Conservation (phyloP, 805 yeast genomes). For the Yarrowia sp. region DNA sequence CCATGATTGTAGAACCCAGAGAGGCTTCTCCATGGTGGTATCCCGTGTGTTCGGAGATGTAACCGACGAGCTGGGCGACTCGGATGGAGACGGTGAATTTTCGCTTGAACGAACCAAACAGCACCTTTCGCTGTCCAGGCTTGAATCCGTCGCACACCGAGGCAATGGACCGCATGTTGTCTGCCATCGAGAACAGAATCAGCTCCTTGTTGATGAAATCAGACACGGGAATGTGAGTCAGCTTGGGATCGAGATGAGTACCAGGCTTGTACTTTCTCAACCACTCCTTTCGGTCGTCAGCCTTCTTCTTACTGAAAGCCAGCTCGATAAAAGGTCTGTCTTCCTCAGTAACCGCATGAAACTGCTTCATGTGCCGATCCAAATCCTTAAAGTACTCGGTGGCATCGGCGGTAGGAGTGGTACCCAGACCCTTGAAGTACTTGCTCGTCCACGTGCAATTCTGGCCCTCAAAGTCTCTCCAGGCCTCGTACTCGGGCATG, state of each 20-base stretch:
- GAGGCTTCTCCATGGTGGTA: conserved; percentile 97
- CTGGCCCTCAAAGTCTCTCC: conserved; percentile 86
- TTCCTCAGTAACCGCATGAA: conserved; percentile 75
- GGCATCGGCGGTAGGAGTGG: conserved; percentile 82
- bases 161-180: conserved; percentile 93
- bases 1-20: conserved; percentile 86
- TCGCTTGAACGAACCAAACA: conserved; percentile 85
- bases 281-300: conserved; percentile 98
- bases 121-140: conserved; percentile 95
- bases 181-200: conserved; percentile 95
- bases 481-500: conserved; percentile 93
- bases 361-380: conserved; percentile 83
- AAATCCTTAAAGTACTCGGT: conserved; percentile 86
- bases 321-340: conserved; percentile 83
- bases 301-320: conserved; percentile 93
- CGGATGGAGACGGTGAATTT: conserved; percentile 79
- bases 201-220: conserved; percentile 95
- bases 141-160: conserved; percentile 93
- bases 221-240: conserved; percentile 81
- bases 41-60: conserved; percentile 84
- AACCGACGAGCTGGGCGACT: conserved; percentile 90
- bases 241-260: conserved; percentile 81
- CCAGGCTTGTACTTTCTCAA: conserved; percentile 89
- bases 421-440: conserved; percentile 98
- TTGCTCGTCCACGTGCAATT: conserved; percentile 85